Base-by-base conservation (phyloP, 257 asterid species). In the Nicotiana obtusifolia region DNA sequence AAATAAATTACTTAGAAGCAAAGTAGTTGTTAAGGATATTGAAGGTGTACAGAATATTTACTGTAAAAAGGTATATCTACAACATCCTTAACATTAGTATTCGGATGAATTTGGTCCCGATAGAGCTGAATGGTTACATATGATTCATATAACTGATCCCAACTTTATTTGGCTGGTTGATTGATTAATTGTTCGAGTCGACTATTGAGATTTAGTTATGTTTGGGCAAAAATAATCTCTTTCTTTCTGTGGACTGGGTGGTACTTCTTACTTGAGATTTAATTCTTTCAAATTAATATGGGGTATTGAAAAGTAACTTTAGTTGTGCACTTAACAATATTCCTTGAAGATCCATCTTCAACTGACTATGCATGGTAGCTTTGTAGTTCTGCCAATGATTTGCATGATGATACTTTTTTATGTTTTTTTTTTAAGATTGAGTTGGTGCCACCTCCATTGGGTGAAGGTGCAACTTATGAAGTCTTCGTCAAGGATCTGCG, bases 381-480 rank as follows among this genome's bases (percentile, higher is more conserved):
- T 16, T 76, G 30, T 76, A 26, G n/a, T 19, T 53, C 35, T 15
- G 24, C 67, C 28, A 37, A 79, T 11, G 56, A 30, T 49, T 37
- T 35, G n/a, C 61, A 15, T 33, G 37, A 41, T 78, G 61, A 78
- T 78, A 56, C 67, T 66, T 66, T 9, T 54, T 80, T 5, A 22
- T 77, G 77, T 71, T 28, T 75, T 19, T 73, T 56, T 53, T 78
- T 88, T 69, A 77, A 95, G 99, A 82, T 95, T 66, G 86, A 90
- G 85, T 86, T 95, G 86, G 35, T 66, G 4, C 89, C 81, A 47
- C 87, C 82, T 17, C 98, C 99, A 57, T 14, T 77, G 37, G 98
- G 97, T 26, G 97, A 92, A 90, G 98, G 97, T 35, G 17, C 17
- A 14, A 14, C 81, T 52, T 91, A 95, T 84, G 87, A 82, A 24